Conservation (phyloP, 2,329 filamentous ascomycete genomes). For the Eurotiales sp. region DNA sequence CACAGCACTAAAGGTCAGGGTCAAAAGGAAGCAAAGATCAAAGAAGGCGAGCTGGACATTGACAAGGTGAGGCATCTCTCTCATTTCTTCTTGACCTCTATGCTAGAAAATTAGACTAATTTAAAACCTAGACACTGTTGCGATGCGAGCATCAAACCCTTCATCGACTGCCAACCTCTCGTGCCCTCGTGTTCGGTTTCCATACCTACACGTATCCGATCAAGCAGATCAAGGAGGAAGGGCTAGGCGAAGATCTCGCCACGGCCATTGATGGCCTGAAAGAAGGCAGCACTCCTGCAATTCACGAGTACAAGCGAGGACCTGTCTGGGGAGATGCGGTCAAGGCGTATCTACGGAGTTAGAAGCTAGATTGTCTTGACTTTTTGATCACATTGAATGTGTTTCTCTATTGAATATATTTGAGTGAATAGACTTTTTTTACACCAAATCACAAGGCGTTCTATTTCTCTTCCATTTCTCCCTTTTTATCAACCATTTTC, state of each 20-base stretch:
- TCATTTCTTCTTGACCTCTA: no score
- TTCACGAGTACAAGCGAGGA: constrained; percentile 57
- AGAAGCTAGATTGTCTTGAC: constrained; percentile 2
- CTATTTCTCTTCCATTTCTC: background rate
- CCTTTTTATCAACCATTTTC: background rate
- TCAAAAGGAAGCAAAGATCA: constrained; percentile 22
- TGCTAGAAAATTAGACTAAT: no score
- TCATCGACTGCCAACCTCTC: constrained; percentile 53
- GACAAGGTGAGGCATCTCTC: constrained; percentile 34
- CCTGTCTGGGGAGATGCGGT: constrained; percentile 56
- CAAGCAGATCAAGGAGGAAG: constrained; percentile 54
- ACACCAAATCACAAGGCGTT: background rate
- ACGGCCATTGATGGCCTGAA: constrained; percentile 58
- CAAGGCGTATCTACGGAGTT: constrained; percentile 46
- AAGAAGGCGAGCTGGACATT: constrained; percentile 41
- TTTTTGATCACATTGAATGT: background rate
- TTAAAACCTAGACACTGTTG: constrained; percentile 48
- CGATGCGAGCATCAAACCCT: constrained; percentile 60
- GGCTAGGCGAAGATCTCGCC: constrained; percentile 51
- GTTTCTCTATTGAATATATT: background rate
- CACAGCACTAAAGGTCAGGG: constrained; percentile 24
- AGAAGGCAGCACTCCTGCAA: constrained; percentile 54
- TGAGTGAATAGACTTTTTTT: background rate
- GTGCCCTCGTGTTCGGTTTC: constrained; percentile 58
- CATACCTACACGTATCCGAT: constrained; percentile 61